Evolutionary conservation across 2,329 filamentous ascomycete genomes (phyloP).

Genomic region (Hypomyces perniciosus): DNA sequence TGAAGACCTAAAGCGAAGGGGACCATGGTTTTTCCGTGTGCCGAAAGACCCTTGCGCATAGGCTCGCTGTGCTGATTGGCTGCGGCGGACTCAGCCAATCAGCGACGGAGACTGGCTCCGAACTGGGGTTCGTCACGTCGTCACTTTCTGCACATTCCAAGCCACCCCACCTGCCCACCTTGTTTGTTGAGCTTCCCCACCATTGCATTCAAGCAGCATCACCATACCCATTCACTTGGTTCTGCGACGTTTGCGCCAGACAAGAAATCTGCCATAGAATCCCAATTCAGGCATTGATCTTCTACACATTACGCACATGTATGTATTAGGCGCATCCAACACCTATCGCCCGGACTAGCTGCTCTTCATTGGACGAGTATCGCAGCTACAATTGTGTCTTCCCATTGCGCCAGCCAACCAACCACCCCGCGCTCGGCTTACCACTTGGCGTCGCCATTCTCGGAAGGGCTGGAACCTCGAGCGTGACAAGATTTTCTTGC

Average conservation of each 20-base stretch:
- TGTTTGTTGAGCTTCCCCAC: conserved; percentile 11
- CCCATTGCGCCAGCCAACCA: conserved; percentile 2
- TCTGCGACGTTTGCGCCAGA: not conserved
- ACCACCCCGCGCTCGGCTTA: conserved; percentile 10
- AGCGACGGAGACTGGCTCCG: not conserved
- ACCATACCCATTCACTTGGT: conserved; percentile 2
- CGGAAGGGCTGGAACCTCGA: conserved; percentile 14
- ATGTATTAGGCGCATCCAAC: no score
- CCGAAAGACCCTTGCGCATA: conserved; percentile 4
- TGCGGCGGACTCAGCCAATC: not conserved
- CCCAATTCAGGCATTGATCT: no score
- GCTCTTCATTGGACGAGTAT: no score
- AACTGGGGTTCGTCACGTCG: conserved; percentile 7
- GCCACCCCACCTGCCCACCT: conserved; percentile 9
- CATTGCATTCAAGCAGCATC: conserved; percentile 8
- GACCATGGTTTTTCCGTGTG: conserved; percentile 26
- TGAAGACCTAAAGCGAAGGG: conserved; percentile 34
- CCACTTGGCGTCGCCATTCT: not conserved
- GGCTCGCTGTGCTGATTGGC: conserved; percentile 12
- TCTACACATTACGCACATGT: no score
- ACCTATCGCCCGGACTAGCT: no score
- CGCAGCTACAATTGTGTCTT: not conserved
- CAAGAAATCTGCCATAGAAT: no score
- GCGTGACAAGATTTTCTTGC: not conserved
- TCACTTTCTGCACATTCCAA: conserved; percentile 10